A percentile compares a stretch with the other conserved stretches of the same genome.
These are phyloP conservation scores for Polyporus tsugae DNA, from an alignment of 1,284 basidiomycete species.

Conservation along the genomic window DNA sequence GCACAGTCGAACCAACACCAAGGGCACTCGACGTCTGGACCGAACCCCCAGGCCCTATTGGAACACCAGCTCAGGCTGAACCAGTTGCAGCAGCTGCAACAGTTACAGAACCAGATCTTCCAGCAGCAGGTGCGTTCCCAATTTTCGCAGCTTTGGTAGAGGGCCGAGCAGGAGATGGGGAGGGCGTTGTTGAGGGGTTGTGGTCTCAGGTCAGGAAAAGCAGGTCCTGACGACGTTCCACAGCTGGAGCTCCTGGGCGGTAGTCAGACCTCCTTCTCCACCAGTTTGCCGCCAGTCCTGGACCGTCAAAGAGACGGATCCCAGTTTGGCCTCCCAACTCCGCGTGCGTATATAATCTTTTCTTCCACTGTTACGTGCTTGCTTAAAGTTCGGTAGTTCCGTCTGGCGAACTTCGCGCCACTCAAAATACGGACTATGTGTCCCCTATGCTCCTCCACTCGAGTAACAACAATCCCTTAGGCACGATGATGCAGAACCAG, in stretches of 20 bases:
- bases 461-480: constrained; percentile 20
- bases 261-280: constrained; percentile 50
- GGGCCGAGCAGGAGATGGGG: neutral
- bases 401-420: constrained; percentile 72
- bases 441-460: constrained; percentile 65
- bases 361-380: neutral
- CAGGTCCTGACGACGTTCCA: constrained; percentile 7
- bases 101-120: constrained; percentile 83
- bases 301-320: constrained; percentile 48
- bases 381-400: constrained; percentile 48
- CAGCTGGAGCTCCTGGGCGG: constrained; percentile 77
- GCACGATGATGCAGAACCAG: constrained; percentile 45
- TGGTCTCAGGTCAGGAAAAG: neutral
- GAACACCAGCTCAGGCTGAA: constrained; percentile 76
- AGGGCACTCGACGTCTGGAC: constrained; percentile 32
- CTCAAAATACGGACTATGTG: constrained; percentile 65
- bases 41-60: constrained; percentile 52
- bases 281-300: constrained; percentile 43
- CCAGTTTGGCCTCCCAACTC: constrained; percentile 75
- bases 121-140: constrained; percentile 73
- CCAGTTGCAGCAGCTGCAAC: constrained; percentile 79
- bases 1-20: constrained; percentile 28
- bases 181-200: neutral
- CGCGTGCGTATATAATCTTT: constrained; percentile 55
- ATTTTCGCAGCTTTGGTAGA: constrained; percentile 5